Conservation (phyloP, 2,329 filamentous ascomycete species). For the Fusarium avenaceum region DNA sequence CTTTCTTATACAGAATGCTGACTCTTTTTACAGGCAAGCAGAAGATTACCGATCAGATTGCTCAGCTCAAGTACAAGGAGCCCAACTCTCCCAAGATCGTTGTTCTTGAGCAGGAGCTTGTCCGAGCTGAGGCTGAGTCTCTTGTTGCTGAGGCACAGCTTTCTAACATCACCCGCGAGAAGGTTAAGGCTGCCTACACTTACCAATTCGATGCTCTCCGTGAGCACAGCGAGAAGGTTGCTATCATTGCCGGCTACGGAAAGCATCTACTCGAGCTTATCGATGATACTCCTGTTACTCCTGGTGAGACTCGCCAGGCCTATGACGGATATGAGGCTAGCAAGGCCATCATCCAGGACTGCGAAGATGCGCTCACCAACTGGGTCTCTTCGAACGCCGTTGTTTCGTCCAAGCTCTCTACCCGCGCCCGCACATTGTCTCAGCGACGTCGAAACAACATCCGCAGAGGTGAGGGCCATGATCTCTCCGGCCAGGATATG, state of each 20-base stretch:
- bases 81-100: constrained; percentile 98
- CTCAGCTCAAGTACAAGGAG: constrained; percentile 99
- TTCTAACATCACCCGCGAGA: constrained; percentile 99
- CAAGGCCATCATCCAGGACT: constrained; percentile 99
- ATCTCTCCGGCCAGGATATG: constrained; percentile 85
- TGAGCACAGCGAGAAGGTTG: constrained; percentile 98
- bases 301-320: constrained; percentile 93
- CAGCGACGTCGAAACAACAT: constrained; percentile 84
- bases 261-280: constrained; percentile 98
- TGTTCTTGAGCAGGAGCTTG: constrained; percentile 97
- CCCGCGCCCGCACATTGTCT: constrained; percentile 87
- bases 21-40: constrained; percentile 79
- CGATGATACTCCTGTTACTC: constrained; percentile 96
- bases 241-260: constrained; percentile 96
- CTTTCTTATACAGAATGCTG: constrained; percentile 2
- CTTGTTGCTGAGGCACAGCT: constrained; percentile 97
- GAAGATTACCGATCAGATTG: constrained; percentile 99
- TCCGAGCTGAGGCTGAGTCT: constrained; percentile 98
- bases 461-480: constrained; percentile 78
- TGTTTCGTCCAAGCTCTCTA: constrained; percentile 88
- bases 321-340: constrained; percentile 99
- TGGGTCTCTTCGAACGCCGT: constrained; percentile 94
- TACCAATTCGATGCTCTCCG: constrained; percentile 98
- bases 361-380: constrained; percentile 96
- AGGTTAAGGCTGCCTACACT: constrained; percentile 97